Base-by-base conservation (phyloP, 2,329 filamentous ascomycete species). In the Cyanodermella asteris region DNA sequence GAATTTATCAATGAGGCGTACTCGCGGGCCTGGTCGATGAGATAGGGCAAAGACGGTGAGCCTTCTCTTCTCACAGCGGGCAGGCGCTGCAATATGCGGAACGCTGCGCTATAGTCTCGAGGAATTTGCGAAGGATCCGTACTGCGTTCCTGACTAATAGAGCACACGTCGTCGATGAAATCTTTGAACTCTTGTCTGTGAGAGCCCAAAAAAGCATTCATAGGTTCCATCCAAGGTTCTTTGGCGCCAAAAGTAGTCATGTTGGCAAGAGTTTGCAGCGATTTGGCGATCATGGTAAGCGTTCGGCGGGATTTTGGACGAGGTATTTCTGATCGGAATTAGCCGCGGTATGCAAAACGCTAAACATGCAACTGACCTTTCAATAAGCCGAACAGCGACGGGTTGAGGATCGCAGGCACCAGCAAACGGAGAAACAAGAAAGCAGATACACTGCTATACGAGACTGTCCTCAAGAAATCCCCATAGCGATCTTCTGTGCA, bases 211-310 rank as follows among this genome's bases (percentile, higher is more conserved):
- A 93, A 93, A 21, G 64, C 65, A 42, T 93, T 94, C 84, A 94
- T 94, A 0, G 81, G 81, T 50, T 91, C 82, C 82, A 94, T 93
- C 80, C 81, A 94, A n/a, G 74, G 70, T 47, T 94, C 84, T 44
- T 91, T 91, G 42, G 76, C 82, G 20, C 84, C 84, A 42, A 93
- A 93, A 1, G 69, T 80, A 2, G 78, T 77, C 49, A 93, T 61
- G 44, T 93, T 93, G 11, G 81, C 80, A 30, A 94, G 59, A 10
- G 80, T 82, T 49, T 93, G 82, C 6, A 94, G 55, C 2, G 76
- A 78, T 48, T 94, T 94, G 13, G 84, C 80, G 31, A 94, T 82
- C 24, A 94, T 61, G 0, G 84, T 93, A 26, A 93, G 60, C 0
- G 82, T 91, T 20, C 84, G 69, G 43, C 91, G 78, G 7, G 82